A percentile compares a stretch with the other conserved stretches of the same genome.
These are phyloP conservation scores for Orbilia javanica DNA, from an alignment of 2,329 filamentous ascomycete species.

Conservation along the genomic window DNA sequence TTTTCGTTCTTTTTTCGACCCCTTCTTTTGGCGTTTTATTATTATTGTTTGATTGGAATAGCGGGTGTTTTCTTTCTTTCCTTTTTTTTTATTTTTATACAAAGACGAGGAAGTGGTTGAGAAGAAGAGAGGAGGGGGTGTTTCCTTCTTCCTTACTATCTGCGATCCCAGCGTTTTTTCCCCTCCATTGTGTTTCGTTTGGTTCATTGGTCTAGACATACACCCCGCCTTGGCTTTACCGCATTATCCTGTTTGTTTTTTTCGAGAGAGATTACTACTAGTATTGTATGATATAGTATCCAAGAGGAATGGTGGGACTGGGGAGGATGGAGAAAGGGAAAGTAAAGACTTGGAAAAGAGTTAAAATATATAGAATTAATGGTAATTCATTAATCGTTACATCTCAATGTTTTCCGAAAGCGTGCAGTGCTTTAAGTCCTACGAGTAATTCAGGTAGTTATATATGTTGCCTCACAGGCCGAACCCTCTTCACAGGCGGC, in stretches of 20 bases:
- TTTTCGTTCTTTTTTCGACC: slow-evolving; percentile 3
- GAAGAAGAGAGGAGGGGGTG: background rate
- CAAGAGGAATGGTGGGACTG: background rate
- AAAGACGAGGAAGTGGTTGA: background rate
- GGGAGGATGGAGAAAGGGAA: too few relatives aligned
- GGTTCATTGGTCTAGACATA: slow-evolving; percentile 30
- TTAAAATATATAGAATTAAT: slow-evolving; percentile 11
- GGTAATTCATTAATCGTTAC: slow-evolving; percentile 9
- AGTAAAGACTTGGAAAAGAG: too few relatives aligned
- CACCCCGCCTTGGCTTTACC: background rate
- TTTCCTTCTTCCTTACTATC: background rate
- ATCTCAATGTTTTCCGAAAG: too few relatives aligned
- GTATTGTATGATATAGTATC: background rate
- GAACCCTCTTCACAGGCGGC: too few relatives aligned
- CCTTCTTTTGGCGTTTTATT: slow-evolving; percentile 17
- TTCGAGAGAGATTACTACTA: slow-evolving; percentile 9
- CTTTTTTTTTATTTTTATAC: too few relatives aligned
- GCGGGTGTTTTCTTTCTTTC: slow-evolving; percentile 27
- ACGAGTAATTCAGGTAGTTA: too few relatives aligned
- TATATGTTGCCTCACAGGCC: too few relatives aligned
- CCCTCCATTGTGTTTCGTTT: background rate
- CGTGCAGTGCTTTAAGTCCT: too few relatives aligned
- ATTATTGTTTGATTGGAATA: slow-evolving; percentile 9
- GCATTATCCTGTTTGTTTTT: background rate
- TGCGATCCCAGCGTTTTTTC: slow-evolving; percentile 21